These are phyloP conservation scores for Tetradesmus lagerheimii DNA, from an alignment of 139 green algal species.

Conservation along the genomic window DNA sequence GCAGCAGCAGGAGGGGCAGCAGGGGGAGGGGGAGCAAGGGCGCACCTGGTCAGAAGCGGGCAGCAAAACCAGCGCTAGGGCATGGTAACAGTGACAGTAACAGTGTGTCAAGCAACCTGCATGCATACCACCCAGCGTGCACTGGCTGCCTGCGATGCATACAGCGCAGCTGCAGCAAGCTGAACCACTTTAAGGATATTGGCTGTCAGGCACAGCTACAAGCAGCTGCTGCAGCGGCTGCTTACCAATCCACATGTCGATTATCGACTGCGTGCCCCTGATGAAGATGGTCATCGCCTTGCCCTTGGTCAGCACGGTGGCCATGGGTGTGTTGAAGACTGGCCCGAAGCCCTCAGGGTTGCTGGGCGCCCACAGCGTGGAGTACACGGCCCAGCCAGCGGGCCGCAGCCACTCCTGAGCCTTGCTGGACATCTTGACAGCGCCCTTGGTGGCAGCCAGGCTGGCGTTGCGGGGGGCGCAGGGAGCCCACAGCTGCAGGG, in stretches of 20 bases:
- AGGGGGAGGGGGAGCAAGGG: too few species aligned
- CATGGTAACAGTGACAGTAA: too few species aligned
- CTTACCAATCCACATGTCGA: neutral
- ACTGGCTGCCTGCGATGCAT: too few species aligned
- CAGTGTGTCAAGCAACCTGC: too few species aligned
- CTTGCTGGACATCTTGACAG: neutral
- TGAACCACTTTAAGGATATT: too few species aligned
- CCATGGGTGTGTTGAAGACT: neutral
- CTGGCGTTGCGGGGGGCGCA: neutral
- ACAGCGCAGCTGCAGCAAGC: too few species aligned
- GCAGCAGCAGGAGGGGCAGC: neutral
- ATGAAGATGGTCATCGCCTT: neutral
- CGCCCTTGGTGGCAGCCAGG: neutral
- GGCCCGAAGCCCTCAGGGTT: too few species aligned
- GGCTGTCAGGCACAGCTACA: too few species aligned
- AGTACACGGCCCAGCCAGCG: neutral
- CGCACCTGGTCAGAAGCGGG: too few species aligned
- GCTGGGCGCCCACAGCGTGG: neutral
- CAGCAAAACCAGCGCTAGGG: too few species aligned
- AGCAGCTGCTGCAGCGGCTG: too few species aligned
- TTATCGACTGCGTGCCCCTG: neutral
- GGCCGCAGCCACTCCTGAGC: neutral
- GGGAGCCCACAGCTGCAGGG: neutral
- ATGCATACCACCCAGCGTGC: too few species aligned
- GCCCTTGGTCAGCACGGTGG: neutral